Base-by-base conservation (phyloP, 2,329 filamentous ascomycete genomes). In the Blumeria graminis region DNA sequence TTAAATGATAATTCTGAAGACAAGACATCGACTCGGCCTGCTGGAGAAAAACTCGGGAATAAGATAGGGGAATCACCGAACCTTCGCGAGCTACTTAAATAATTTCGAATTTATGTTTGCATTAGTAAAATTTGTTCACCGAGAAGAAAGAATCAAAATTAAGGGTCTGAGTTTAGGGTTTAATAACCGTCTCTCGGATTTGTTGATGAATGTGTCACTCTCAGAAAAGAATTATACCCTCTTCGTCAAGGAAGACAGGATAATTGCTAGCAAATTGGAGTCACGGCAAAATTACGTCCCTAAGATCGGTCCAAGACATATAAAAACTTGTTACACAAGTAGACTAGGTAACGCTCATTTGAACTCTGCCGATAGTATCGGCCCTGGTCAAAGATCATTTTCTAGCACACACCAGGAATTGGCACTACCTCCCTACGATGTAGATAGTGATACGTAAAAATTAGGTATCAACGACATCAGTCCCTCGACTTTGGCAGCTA, bases 1-100 rank as follows among this genome's bases (percentile, higher is more conserved):
- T n/a, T n/a, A n/a, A n/a, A n/a, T n/a, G n/a, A n/a, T n/a, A n/a
- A n/a, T n/a, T n/a, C 54, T 57, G 58, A 48, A 41, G 56, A 55
- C 46, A 56, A 56, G 57, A 56, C 45, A 16, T 36, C 3, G 39
- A 35, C 34, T 57, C 56, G 50, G 55, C 51, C 52, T 55, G 35
- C 36, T 10, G n/a, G 36, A n/a, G 36, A 39, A 39, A 39, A 39
- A 39, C 36, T 39, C 36, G 9, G 9, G 36, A 39, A n/a, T n/a
- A n/a, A n/a, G n/a, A n/a, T n/a, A n/a, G n/a, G n/a, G n/a, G n/a
- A n/a, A n/a, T n/a, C 9, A 39, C n/a, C n/a, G n/a, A 39, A 39
- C 36, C 36, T 39, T 39, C 36, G 36, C 36, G n/a, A 39, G 36
- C n/a, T 39, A 10, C 36, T 39, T 39, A n/a, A 39, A 39, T n/a